phyloP scores from a whole-genome alignment of 495 filamentous ascomycete genomes.

The Zalerion maritima region DNA sequence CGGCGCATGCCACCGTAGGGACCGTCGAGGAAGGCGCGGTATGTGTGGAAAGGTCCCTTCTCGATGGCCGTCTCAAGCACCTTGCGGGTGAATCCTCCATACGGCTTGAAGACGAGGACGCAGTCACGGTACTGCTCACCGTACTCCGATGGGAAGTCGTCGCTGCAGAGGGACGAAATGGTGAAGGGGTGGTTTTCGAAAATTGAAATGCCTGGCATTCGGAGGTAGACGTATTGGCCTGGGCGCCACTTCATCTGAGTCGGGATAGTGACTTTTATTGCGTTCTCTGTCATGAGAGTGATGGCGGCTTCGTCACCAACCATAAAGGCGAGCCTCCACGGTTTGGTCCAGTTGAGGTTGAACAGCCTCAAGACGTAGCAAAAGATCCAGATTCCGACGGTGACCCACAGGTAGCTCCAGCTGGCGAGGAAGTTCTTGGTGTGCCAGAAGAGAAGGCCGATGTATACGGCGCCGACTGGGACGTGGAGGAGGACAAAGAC shows the following conservation, averaged over 20 bases:
- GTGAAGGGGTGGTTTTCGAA: slow-evolving; percentile 95
- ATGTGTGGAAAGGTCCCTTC: slow-evolving; percentile 72
- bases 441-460: slow-evolving; percentile 90
- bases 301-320: slow-evolving; percentile 80
- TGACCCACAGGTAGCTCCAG: slow-evolving; percentile 81
- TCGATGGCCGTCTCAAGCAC: slow-evolving; percentile 65
- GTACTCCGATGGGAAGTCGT: slow-evolving; percentile 78
- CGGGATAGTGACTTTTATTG: slow-evolving; percentile 84
- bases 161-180: slow-evolving; percentile 71
- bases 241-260: slow-evolving; percentile 88
- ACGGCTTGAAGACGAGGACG: slow-evolving; percentile 80
- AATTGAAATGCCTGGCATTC: slow-evolving; percentile 80
- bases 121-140: slow-evolving; percentile 78
- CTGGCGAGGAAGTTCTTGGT: slow-evolving; percentile 82
- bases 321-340: slow-evolving; percentile 61
- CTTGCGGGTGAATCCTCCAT: slow-evolving; percentile 71
- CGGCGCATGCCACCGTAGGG: slow-evolving; percentile 91
- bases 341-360: slow-evolving; percentile 79
- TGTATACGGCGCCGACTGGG: slow-evolving; percentile 62
- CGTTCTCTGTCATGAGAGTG: slow-evolving; percentile 76
- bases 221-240: slow-evolving; percentile 86
- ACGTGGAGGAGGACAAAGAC: slow-evolving; percentile 71
- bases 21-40: slow-evolving; percentile 80
- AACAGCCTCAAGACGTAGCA: slow-evolving; percentile 51
- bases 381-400: slow-evolving; percentile 59